Percentiles rank a stretch among this genome's conserved stretches.
phyloP scores from a whole-genome alignment of 805 yeast genomes.

The Kodamaea neixiangensis region DNA sequence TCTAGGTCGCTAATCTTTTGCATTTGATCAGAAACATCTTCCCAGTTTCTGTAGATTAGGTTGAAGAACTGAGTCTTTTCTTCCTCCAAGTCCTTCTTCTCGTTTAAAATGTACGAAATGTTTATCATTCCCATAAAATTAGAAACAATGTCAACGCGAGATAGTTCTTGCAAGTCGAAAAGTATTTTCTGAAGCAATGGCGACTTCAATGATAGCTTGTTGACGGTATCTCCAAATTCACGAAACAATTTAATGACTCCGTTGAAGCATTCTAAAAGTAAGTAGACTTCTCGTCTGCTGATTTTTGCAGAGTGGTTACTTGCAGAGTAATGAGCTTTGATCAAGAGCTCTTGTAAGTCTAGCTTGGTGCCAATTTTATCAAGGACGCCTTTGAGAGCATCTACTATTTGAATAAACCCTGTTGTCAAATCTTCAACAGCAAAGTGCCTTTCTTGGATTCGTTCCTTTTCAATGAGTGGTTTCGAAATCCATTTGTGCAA shows the following conservation, averaged over 20 bases:
- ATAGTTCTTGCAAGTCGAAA: slow-evolving; percentile 33
- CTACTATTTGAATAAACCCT: slow-evolving; percentile 35
- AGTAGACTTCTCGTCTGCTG: slow-evolving; percentile 33
- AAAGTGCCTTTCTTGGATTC: slow-evolving; percentile 60
- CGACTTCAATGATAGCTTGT: slow-evolving; percentile 33
- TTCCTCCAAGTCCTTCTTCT: slow-evolving; percentile 45
- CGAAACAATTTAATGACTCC: slow-evolving; percentile 27
- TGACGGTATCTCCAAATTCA: slow-evolving; percentile 40
- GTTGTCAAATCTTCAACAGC: slow-evolving; percentile 46
- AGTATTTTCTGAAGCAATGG: slow-evolving; percentile 40
- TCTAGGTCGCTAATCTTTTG: slow-evolving; percentile 47
- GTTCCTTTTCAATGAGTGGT: slow-evolving; percentile 60
- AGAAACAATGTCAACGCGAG: slow-evolving; percentile 31
- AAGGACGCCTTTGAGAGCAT: slow-evolving; percentile 29
- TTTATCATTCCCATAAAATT: slow-evolving; percentile 52
- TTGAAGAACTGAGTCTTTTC: slow-evolving; percentile 50
- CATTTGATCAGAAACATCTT: slow-evolving; percentile 37
- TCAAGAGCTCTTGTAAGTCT: slow-evolving; percentile 38
- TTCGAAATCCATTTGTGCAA: slow-evolving; percentile 71
- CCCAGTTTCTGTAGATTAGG: slow-evolving; percentile 33
- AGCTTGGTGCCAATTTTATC: slow-evolving; percentile 27
- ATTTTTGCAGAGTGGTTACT: slow-evolving; percentile 23
- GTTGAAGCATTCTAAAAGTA: slow-evolving; percentile 30
- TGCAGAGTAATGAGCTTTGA: slow-evolving; percentile 41
- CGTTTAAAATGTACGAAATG: slow-evolving; percentile 34